Base-by-base conservation (phyloP, 176 grass and related monocot genomes). In the Oryza brachyantha region DNA sequence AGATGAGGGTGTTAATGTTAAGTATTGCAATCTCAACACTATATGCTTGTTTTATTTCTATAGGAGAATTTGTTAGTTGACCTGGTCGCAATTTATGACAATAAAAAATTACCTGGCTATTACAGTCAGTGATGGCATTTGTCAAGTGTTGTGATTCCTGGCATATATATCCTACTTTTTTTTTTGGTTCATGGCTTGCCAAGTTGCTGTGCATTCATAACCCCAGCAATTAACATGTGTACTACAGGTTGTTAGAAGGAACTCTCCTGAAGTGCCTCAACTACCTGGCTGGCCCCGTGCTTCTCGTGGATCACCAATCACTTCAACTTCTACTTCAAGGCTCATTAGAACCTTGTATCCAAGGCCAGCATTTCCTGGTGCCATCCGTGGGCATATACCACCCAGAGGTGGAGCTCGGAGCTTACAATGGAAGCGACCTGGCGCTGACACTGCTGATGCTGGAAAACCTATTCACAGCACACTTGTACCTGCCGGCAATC, bases 361-460 rank as follows among this genome's bases (percentile, higher is more conserved):
- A 69, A 86, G 88, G 64, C 68, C 67, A 2, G 67, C 71, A 8
- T 74, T 88, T 85, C 61, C 81, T 75, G 73, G 92, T 72, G 70
- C 83, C 57, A 84, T 73, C 8, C 87, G 87, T 41, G 90, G 80
- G 2, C 84, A 79, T 65, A 54, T 83, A 12, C 75, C 82, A 59
- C 70, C 92, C 29, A 99, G 89, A 87, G 85, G 81, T 58, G 88
- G 81, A 78, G 81, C 83, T 28, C 88, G 96, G 65, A 95, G 84
- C 80, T 86, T 93, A 41, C 92, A 99, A 73, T 99, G 96, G 96
- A 99, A 94, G 76, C 95, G 92, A n/a, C n/a, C n/a, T n/a, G n/a
- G n/a, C n/a, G n/a, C n/a, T 39, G 92, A 64, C 1, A 38, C 58
- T 76, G 75, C 68, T 35, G 73, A 80, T 79, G 40, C 80, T 0